phyloP scores from a whole-genome alignment of 2,329 filamentous ascomycete species.

The Aschersonia sp. region DNA sequence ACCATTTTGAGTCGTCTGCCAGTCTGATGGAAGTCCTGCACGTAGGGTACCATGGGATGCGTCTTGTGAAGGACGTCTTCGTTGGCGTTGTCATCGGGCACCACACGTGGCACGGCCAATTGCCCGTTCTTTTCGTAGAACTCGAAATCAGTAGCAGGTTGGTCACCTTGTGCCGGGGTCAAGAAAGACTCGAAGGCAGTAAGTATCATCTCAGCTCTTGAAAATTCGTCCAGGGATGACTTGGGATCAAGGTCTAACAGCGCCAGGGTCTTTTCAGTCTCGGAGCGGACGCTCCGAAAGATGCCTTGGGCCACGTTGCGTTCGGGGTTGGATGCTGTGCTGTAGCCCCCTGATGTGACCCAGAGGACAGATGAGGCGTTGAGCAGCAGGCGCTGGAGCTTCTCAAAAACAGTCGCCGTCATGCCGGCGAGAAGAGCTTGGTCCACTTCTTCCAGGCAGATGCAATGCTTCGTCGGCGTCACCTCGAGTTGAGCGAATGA shows the following conservation, averaged over 20 bases:
- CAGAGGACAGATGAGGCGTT: conserved; percentile 21
- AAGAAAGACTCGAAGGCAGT: conserved; percentile 9
- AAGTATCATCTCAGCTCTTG: conserved; percentile 17
- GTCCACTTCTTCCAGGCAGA: conserved; percentile 30
- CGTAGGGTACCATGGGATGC: conserved; percentile 11
- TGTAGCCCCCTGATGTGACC: conserved; percentile 24
- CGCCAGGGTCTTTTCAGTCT: conserved; percentile 27
- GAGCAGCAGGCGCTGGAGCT: conserved; percentile 20
- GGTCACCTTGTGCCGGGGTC: conserved; percentile 5
- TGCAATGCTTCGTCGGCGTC: conserved; percentile 11
- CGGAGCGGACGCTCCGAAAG: conserved; percentile 29
- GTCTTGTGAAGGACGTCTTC: conserved; percentile 12
- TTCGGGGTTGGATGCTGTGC: conserved; percentile 19
- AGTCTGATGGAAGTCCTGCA: conserved; percentile 21
- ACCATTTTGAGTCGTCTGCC: conserved; percentile 20
- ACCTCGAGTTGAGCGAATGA: conserved; percentile 7
- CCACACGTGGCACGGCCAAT: conserved; percentile 14
- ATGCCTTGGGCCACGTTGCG: conserved; percentile 30
- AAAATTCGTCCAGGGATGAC: conserved; percentile 1
- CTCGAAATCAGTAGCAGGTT: conserved; percentile 12
- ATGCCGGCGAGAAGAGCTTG: conserved; percentile 26
- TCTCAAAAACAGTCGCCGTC: conserved; percentile 20
- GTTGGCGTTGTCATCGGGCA: conserved; percentile 12
- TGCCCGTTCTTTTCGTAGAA: conserved; percentile 14
- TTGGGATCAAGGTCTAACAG: conserved; percentile 29